Conservation (phyloP, 2,329 filamentous ascomycete species). For the Apiospora phragmitis region DNA sequence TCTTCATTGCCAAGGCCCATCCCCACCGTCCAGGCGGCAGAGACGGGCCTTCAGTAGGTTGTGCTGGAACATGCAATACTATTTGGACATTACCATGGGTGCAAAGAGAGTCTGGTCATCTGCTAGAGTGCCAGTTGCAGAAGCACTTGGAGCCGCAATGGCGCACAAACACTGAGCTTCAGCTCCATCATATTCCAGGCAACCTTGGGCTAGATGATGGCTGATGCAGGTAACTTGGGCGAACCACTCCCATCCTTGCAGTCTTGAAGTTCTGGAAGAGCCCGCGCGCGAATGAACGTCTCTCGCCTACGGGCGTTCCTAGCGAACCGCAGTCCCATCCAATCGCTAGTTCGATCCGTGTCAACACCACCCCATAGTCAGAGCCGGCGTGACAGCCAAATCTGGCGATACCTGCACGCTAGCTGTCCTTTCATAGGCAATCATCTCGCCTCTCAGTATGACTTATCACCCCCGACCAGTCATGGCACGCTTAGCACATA, state of each 20-base stretch:
- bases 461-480: background rate
- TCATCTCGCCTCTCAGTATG: background rate
- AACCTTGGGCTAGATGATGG: background rate
- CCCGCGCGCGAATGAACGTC: too few relatives aligned
- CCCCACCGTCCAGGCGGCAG: background rate
- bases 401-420: slow-evolving; percentile 2
- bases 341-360: background rate
- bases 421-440: background rate
- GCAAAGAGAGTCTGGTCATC: background rate
- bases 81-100: background rate
- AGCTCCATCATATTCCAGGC: background rate
- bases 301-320: background rate
- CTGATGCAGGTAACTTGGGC: background rate
- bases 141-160: background rate
- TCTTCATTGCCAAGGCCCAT: background rate
- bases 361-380: background rate
- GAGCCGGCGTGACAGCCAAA: background rate
- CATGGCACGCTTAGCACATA: background rate
- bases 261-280: background rate
- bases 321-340: background rate
- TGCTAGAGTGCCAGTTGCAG: background rate
- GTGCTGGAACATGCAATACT: background rate
- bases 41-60: background rate
- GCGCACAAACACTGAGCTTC: background rate
- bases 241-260: background rate